Base-by-base conservation (phyloP, 2,329 filamentous ascomycete genomes). In the Botryotinia calthae region DNA sequence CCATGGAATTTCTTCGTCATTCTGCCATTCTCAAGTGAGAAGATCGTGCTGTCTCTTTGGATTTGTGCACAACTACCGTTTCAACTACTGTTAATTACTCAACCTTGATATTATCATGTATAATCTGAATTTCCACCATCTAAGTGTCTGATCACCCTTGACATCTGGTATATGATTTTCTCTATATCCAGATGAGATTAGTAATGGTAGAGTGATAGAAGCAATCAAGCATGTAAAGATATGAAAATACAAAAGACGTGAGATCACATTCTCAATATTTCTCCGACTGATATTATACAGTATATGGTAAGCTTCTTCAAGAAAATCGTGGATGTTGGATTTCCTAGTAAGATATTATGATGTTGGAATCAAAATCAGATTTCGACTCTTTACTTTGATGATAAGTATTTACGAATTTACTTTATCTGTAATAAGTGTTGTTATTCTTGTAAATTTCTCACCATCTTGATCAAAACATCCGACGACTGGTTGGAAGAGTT, bases 191-290 rank as follows among this genome's bases (percentile, higher is more conserved):
- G 48, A 37, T 51, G 10, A 1, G 37, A 6, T n/a, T n/a, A 1
- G 10, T 14, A 14, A 51, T 0, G 10, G 10, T 14, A n/a, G 9
- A n/a, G 48, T 51, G 4, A 0, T 51, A 0, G 5, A 51, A 51
- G 25, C 25, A 22, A 12, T n/a, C 6, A 6, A 51, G 48, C 10
- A 0, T 51, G 2, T n/a, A n/a, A n/a, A n/a, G 10, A 51, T 51
- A 0, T 12, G 10, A 51, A 25, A 25, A 25, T 0, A 51, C 22
- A 14, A 14, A 1, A 51, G n/a, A 4, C 0, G 1, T n/a, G 1
- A 5, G 5, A n/a, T 6, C 2, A 1, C 1, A 1, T n/a, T n/a
- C 5, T 51, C 10, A 14, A 0, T 14, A 6, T 4, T 14, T 10
- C 14, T 14, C 42, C 14, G 14, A 4, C 16, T 5, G 14, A 6